These are phyloP conservation scores for Rhododendron simsii DNA, from an alignment of 148 eudicot genomes.

Conservation along the genomic window DNA sequence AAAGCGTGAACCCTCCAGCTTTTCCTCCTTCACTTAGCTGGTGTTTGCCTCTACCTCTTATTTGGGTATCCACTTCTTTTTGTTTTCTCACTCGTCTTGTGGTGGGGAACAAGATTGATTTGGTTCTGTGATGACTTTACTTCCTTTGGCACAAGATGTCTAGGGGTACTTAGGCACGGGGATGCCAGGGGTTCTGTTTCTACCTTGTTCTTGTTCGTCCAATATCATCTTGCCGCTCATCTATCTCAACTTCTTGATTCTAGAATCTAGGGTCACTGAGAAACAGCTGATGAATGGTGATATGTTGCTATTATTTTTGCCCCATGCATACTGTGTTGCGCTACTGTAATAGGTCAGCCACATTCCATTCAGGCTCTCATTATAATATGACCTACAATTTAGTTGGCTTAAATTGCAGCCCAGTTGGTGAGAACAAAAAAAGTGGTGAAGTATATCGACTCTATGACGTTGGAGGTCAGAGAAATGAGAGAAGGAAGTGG, in stretches of 20 bases:
- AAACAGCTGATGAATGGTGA: neutral
- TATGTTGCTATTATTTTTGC: neutral
- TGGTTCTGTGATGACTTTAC: neutral
- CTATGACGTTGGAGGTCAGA: slow-evolving; percentile 98
- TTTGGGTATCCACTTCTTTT: neutral
- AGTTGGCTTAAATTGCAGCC: slow-evolving; percentile 42
- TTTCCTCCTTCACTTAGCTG: neutral
- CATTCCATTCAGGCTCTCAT: slow-evolving; percentile 6
- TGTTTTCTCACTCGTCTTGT: neutral
- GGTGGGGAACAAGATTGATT: neutral
- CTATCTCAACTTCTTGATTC: neutral
- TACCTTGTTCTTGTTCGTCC: neutral
- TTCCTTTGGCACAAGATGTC: neutral
- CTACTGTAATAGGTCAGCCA: neutral
- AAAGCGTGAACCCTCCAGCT: neutral
- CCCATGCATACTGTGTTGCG: neutral
- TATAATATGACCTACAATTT: slow-evolving; percentile 2
- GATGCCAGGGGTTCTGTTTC: neutral
- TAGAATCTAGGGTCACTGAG: neutral
- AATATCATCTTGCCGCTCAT: neutral
- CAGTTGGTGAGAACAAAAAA: slow-evolving; percentile 93
- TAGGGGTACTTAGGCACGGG: neutral
- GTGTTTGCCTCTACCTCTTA: neutral
- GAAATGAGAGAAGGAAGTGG: slow-evolving; percentile 99
- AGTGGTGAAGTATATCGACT: slow-evolving; percentile 96